A percentile compares a stretch with the other conserved stretches of the same genome.
Conservation (phyloP, 2,329 filamentous ascomycete species). For the Myriosclerotinia scirpicola region DNA sequence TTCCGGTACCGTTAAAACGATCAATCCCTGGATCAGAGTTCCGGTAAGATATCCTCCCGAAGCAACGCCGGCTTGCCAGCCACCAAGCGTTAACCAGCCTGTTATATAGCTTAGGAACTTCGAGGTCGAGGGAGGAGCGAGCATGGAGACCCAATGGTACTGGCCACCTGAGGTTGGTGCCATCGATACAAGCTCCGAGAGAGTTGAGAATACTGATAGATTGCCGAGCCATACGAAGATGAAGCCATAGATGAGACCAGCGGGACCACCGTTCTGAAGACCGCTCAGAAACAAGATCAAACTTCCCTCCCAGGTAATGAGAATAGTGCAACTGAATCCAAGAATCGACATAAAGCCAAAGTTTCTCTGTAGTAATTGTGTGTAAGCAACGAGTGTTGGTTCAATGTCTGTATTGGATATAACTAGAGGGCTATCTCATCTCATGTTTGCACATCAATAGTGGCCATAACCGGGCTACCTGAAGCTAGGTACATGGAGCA, state of each 20-base stretch:
- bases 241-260: conserved; percentile 45
- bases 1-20: background rate
- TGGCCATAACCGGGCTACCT: background rate
- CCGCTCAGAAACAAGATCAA: conserved; percentile 11
- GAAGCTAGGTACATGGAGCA: no score
- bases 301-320: conserved; percentile 45
- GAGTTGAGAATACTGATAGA: conserved; percentile 26
- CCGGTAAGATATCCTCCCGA: conserved; percentile 14
- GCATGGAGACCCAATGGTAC: conserved; percentile 57
- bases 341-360: conserved; percentile 46
- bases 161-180: conserved; percentile 58
- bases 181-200: conserved; percentile 28
- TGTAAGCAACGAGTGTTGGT: background rate
- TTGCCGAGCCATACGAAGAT: conserved; percentile 39
- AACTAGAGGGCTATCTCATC: no score
- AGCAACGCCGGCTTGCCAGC: conserved; percentile 16
- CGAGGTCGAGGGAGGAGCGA: conserved; percentile 48
- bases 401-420: background rate
- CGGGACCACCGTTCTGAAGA: conserved; percentile 22
- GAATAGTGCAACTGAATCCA: conserved; percentile 45
- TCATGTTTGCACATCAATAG: background rate
- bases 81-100: conserved; percentile 14
- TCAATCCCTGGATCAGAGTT: conserved; percentile 13
- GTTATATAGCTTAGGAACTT: conserved; percentile 54
- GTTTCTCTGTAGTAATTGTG: conserved; percentile 36